Evolutionary conservation across 2,329 filamentous ascomycete genomes (phyloP).

Genomic region (Furcasterigmium sp.): DNA sequence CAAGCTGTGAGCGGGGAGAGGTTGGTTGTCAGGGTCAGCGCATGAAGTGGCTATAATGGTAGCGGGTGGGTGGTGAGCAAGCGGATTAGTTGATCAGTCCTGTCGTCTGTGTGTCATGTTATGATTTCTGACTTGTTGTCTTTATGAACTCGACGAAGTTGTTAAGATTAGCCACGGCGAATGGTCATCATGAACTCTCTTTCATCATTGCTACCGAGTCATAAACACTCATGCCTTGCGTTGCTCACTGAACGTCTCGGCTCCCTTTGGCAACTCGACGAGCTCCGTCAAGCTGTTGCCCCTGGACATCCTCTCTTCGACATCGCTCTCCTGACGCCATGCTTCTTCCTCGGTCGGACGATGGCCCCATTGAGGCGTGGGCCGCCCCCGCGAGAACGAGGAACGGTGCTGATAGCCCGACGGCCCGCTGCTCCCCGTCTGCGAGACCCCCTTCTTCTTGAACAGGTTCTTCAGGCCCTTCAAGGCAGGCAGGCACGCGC

Average conservation of each 20-base stretch:
- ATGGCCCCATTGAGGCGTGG: not conserved
- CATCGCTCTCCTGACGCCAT: not conserved
- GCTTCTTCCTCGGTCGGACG: not conserved
- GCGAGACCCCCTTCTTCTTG: not conserved
- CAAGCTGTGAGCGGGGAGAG: slow-evolving; percentile 34
- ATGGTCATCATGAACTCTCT: too few species aligned
- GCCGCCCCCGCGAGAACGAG: not conserved
- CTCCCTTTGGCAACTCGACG: not conserved
- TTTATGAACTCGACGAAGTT: too few species aligned
- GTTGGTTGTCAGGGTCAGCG: slow-evolving; percentile 27
- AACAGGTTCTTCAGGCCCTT: not conserved
- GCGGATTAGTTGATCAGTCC: too few species aligned
- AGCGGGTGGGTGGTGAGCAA: too few species aligned
- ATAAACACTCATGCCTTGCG: too few species aligned
- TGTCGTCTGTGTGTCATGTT: too few species aligned
- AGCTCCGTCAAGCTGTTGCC: not conserved
- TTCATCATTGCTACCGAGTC: too few species aligned
- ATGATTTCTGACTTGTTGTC: too few species aligned
- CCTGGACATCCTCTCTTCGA: not conserved
- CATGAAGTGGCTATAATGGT: not conserved
- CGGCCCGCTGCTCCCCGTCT: not conserved
- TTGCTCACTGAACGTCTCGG: too few species aligned
- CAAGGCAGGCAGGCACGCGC: slow-evolving; percentile 47
- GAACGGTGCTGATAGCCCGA: not conserved
- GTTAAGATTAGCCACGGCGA: too few species aligned